phyloP scores from a whole-genome alignment of 1,284 basidiomycete genomes.

The Ganoderma boninense region DNA sequence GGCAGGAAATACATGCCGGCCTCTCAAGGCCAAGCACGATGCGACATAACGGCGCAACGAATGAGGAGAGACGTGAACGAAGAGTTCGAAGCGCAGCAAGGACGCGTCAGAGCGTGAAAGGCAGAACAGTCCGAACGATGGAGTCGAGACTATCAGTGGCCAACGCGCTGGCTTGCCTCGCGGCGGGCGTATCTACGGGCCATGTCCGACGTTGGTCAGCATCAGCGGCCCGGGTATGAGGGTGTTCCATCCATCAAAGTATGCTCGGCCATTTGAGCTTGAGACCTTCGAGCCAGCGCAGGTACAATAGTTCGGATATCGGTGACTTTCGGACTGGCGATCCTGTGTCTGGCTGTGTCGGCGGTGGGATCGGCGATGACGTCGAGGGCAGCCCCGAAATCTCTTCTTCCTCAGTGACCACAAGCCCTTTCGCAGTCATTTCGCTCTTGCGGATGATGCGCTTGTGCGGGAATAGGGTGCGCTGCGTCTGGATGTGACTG shows the following conservation, averaged over 20 bases:
- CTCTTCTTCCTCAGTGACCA: constrained; percentile 83
- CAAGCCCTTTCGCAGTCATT: constrained; percentile 81
- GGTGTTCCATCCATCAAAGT: constrained; percentile 48
- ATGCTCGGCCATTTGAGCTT: constrained; percentile 88
- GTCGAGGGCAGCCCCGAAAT: constrained; percentile 57
- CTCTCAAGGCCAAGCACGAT: constrained; percentile 11
- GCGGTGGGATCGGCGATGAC: constrained; percentile 38
- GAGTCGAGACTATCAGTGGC: background rate
- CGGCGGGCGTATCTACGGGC: background rate
- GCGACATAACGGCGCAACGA: constrained; percentile 4
- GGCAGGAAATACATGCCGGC: constrained; percentile 3
- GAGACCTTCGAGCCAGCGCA: constrained; percentile 94
- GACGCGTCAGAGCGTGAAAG: background rate
- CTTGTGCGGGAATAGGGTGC: constrained; percentile 78
- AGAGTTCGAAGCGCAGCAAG: constrained; percentile 11
- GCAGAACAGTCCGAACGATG: background rate
- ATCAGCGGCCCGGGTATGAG: background rate
- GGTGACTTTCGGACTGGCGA: constrained; percentile 71
- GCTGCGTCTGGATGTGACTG: constrained; percentile 80
- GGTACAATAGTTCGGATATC: constrained; percentile 93
- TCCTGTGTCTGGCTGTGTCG: constrained; percentile 36
- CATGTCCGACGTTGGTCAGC: background rate
- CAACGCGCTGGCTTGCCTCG: background rate
- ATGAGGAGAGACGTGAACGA: constrained; percentile 15
- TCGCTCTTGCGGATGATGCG: constrained; percentile 81